Evolutionary conservation across 2,329 filamentous ascomycete species (phyloP), one percentile per base, ranked within the genome.

Genomic region (Ophiostoma triangulosporum): DNA sequence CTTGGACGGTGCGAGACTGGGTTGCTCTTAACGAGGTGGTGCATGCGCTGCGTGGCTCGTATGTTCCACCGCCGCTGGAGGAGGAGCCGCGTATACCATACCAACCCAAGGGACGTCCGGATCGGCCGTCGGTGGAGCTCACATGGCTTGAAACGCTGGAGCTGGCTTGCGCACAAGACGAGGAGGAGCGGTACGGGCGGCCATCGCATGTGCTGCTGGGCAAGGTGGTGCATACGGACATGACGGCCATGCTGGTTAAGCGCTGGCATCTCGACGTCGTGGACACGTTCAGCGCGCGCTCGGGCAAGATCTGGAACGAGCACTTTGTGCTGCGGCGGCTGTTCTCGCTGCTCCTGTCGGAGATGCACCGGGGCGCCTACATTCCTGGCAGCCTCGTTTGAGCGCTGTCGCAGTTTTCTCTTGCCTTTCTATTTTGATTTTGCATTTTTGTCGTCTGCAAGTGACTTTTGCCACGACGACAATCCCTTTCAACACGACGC

Each of bases 231-330:
- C 62, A 63, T 24, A 70, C 72, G 27, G 70, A 73, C 33, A 73
- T 70, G 46, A 67, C 71, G 61, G 63, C 64, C 4, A 66, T 81
- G 65, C 57, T 66, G 22, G 65, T 81, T 17, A 70, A 78, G 63
- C 62, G 67, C 54, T 80, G 77, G 77, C 78, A 81, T 56, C 63
- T 80, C 17, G 77, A 81, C 55, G 70, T 79, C 52, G 70, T 80
- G 24, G 73, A 78, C 55, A 76, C 72, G 3, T 81, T 80, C 60
- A 65, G 64, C 54, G 61, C 61, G 12, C 67, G 73, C 55, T 68
- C 77, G 3, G 71, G 70, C 11, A 69, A 66, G 9, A 29, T 56
- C 12, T 80, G 76, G 76, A 70, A 73, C 22, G 76, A 73, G 58
- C 65, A 60, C 7, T 64, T 64, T 11, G 63, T 81, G 6, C 72